Conservation (phyloP, 495 filamentous ascomycete genomes). For the Penicillium cosmopolitanum region DNA sequence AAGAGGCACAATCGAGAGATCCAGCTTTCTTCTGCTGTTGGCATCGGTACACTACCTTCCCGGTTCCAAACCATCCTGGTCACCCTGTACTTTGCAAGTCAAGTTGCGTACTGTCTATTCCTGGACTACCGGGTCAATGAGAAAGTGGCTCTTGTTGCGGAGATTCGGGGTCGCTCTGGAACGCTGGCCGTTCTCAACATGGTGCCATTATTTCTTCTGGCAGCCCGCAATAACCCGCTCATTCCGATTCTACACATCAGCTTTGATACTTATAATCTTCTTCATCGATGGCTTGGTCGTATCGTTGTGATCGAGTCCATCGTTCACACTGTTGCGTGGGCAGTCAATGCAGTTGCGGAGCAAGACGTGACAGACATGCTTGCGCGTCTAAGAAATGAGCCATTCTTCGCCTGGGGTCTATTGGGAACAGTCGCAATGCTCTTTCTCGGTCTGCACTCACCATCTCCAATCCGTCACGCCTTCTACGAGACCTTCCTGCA, state of each 20-base stretch:
- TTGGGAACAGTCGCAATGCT: conserved; percentile 60
- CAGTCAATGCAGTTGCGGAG: conserved; percentile 51
- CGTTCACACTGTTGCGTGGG: conserved; percentile 75
- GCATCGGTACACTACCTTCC: conserved; percentile 86
- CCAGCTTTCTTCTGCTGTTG: conserved; percentile 81
- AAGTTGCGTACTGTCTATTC: conserved; percentile 78
- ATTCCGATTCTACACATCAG: conserved; percentile 81
- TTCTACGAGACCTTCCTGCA: conserved; percentile 88
- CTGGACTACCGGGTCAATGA: conserved; percentile 63
- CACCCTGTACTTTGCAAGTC: conserved; percentile 69
- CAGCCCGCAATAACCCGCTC: conserved; percentile 91
- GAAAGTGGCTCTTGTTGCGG: conserved; percentile 57
- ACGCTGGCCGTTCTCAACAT: conserved; percentile 84
- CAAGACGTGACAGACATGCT: conserved; percentile 56
- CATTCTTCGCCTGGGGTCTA: conserved; percentile 59
- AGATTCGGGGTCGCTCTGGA: conserved; percentile 83
- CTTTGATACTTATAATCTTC: conserved; percentile 94
- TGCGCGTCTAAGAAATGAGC: conserved; percentile 60
- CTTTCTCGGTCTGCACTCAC: conserved; percentile 69
- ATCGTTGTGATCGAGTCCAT: conserved; percentile 78
- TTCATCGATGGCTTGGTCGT: conserved; percentile 95
- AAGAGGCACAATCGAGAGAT: conserved; percentile 90
- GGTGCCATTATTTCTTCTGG: conserved; percentile 87
- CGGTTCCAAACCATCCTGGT: conserved; percentile 82
- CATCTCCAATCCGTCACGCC: conserved; percentile 79